These are phyloP conservation scores for Domatiomyces catenatus DNA, from an alignment of 2,329 filamentous ascomycete species.

Conservation along the genomic window DNA sequence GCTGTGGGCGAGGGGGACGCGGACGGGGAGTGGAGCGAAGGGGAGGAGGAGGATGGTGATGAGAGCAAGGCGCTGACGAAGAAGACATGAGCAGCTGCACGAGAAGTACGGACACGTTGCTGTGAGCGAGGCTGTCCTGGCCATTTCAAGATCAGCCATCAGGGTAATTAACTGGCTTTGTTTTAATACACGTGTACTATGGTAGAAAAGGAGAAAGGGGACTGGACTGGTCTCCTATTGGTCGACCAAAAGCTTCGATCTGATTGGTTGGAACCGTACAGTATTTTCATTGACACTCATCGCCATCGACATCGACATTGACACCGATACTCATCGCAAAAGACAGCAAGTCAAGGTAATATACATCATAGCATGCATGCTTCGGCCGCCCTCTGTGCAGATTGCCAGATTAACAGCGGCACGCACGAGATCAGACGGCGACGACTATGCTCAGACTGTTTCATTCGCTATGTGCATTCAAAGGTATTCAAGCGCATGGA, in stretches of 20 bases:
- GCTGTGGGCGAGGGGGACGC: conserved; percentile 60
- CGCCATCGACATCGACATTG: too few species aligned
- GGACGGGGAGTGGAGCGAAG: conserved; percentile 66
- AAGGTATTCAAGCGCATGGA: conserved; percentile 71
- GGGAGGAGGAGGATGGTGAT: conserved; percentile 49
- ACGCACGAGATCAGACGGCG: conserved; percentile 39
- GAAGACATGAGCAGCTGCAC: not conserved
- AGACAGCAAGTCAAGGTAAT: too few species aligned
- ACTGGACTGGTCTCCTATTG: not conserved
- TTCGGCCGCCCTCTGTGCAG: not conserved
- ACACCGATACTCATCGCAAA: too few species aligned
- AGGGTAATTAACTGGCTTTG: not conserved
- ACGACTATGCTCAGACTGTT: conserved; percentile 54
- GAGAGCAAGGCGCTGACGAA: conserved; percentile 34
- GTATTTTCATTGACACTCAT: too few species aligned
- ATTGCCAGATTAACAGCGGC: not conserved
- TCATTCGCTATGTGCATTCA: conserved; percentile 56
- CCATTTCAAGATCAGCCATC: not conserved
- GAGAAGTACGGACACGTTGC: not conserved
- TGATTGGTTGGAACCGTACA: not conserved
- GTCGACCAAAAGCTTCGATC: not conserved
- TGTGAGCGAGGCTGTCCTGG: not conserved
- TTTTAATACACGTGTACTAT: too few species aligned
- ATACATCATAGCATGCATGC: too few species aligned
- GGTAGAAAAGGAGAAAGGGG: not conserved